Conservation (phyloP, 2,329 filamentous ascomycete genomes). For the Aspergillus ruber region DNA sequence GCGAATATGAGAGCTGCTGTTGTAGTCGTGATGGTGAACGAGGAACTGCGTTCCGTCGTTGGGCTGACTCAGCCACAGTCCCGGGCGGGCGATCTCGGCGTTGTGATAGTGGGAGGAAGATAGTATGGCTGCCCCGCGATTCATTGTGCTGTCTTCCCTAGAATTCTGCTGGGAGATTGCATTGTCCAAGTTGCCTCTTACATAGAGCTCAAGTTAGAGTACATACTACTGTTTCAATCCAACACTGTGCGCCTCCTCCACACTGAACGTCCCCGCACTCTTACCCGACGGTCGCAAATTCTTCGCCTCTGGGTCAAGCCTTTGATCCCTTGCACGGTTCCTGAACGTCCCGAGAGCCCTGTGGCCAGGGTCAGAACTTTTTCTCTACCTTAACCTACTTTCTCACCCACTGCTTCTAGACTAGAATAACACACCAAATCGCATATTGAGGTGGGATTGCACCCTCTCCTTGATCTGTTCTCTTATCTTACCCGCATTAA, state of each 20-base stretch:
- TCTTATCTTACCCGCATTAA: constrained; percentile 10
- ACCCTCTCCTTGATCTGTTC: not conserved
- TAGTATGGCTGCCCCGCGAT: not conserved
- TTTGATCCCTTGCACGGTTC: not conserved
- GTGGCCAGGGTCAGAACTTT: not conserved
- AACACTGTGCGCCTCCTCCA: not conserved
- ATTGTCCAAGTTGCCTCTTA: not conserved
- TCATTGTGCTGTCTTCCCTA: not conserved
- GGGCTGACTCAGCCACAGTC: not conserved
- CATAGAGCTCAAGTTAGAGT: not conserved
- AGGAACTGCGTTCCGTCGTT: not conserved
- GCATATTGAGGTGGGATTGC: not conserved
- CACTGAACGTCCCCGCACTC: constrained; percentile 6
- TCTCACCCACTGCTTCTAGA: not conserved
- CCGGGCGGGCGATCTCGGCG: not conserved
- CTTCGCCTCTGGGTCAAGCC: constrained; percentile 4
- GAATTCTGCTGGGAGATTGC: not conserved
- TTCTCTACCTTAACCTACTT: not conserved
- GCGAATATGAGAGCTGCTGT: too few relatives aligned
- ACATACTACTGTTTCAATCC: not conserved
- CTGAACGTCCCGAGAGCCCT: constrained; percentile 5
- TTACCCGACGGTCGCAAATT: constrained; percentile 11
- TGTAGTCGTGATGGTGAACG: not conserved
- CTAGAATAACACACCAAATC: not conserved
- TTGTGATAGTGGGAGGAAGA: not conserved